Conservation (phyloP, 2,329 filamentous ascomycete species). For the Dothideomycetes sp. region DNA sequence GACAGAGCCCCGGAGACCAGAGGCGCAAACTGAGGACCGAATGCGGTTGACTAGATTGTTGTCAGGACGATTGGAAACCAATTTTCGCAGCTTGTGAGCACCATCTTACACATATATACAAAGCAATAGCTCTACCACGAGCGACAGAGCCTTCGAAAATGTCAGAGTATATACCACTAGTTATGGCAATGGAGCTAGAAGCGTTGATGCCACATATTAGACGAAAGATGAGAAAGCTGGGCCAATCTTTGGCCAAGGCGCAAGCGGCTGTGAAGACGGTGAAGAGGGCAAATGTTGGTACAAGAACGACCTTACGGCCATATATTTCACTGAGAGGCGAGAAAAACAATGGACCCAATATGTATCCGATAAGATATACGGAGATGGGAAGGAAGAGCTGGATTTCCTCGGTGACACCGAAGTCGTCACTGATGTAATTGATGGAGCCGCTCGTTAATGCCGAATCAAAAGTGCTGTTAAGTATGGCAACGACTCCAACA, state of each 20-base stretch:
- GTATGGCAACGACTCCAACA: conserved; percentile 48
- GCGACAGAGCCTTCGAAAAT: conserved; percentile 49
- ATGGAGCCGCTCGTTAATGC: conserved; percentile 56
- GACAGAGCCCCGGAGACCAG: conserved; percentile 55
- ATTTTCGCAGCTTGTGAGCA: neutral
- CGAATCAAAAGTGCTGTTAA: conserved; percentile 60
- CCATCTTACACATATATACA: conserved; percentile 49
- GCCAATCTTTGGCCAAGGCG: conserved; percentile 35
- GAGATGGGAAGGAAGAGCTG: conserved; percentile 40
- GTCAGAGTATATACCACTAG: conserved; percentile 54
- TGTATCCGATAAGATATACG: conserved; percentile 42
- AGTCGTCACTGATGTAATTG: conserved; percentile 48
- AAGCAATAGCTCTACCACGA: conserved; percentile 52
- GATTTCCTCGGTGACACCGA: conserved; percentile 41
- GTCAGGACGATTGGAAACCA: neutral
- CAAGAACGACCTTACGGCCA: conserved; percentile 38
- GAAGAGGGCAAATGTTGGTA: conserved; percentile 41
- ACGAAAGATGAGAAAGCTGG: conserved; percentile 36
- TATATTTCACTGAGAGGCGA: conserved; percentile 37
- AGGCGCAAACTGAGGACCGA: conserved; percentile 56
- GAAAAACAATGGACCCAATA: conserved; percentile 35
- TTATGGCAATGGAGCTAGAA: conserved; percentile 47
- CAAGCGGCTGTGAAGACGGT: conserved; percentile 37
- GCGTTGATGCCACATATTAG: conserved; percentile 36
- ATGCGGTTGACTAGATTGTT: conserved; percentile 40